Conservation (phyloP, 305 asterid genomes). For the Fraxinus dipetala region DNA sequence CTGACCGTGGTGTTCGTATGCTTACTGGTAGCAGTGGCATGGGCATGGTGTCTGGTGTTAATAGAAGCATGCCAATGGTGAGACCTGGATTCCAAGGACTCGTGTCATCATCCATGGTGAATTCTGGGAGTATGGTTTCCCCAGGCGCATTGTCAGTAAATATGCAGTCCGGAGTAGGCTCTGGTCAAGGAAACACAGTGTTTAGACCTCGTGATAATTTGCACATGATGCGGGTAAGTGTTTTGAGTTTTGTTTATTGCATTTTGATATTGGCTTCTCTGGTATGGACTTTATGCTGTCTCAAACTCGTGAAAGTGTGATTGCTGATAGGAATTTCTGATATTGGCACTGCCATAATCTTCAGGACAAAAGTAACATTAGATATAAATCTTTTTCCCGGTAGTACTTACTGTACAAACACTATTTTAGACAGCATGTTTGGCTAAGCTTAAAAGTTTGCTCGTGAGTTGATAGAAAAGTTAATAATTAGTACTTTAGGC, state of each 20-base stretch:
- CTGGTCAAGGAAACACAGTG: slow-evolving; percentile 54
- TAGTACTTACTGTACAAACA: neutral
- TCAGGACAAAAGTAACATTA: neutral
- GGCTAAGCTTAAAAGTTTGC: neutral
- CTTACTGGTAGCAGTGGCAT: slow-evolving; percentile 49
- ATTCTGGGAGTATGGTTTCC: slow-evolving; percentile 56
- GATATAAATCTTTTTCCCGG: neutral
- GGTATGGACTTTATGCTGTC: slow-evolving; percentile 11
- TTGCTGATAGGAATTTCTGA: neutral
- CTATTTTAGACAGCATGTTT: neutral
- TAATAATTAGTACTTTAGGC: neutral
- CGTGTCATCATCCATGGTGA: slow-evolving; percentile 47
- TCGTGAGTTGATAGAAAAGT: neutral
- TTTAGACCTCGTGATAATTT: slow-evolving; percentile 56
- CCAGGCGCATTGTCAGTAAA: slow-evolving; percentile 43
- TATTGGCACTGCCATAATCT: neutral
- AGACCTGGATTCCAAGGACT: slow-evolving; percentile 64
- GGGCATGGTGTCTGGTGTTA: slow-evolving; percentile 41
- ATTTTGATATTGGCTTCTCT: slow-evolving; percentile 20
- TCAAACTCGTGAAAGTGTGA: neutral
- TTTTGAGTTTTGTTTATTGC: slow-evolving; percentile 1
- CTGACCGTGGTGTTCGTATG: slow-evolving; percentile 50
- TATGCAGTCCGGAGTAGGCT: slow-evolving; percentile 52
- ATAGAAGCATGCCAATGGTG: slow-evolving; percentile 54
- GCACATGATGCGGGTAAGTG: slow-evolving; percentile 54